Evolutionary conservation across 1,284 basidiomycete genomes (phyloP).

Genomic region (Pyrrhoderma lamaoense): DNA sequence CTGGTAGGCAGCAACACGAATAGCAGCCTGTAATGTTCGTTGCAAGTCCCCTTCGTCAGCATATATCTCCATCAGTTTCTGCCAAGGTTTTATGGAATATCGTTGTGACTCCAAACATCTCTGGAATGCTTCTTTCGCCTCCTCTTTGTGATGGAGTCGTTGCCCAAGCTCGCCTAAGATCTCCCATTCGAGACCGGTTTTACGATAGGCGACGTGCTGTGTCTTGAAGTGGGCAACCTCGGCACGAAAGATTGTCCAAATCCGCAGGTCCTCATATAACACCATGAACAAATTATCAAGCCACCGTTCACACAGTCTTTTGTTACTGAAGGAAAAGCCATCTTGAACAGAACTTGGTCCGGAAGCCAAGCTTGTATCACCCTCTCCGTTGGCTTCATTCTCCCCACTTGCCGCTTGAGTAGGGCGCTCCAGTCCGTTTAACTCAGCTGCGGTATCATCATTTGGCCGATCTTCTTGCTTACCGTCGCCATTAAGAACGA

Average conservation of each 20-base stretch:
- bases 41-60: constrained; percentile 91
- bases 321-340: constrained; percentile 90
- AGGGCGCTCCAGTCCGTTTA: constrained; percentile 48
- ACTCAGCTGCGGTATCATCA: constrained; percentile 23
- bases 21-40: constrained; percentile 84
- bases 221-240: constrained; percentile 99
- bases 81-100: constrained; percentile 90
- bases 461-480: constrained; percentile 21
- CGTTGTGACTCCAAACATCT: constrained; percentile 82
- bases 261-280: constrained; percentile 95
- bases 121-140: constrained; percentile 96
- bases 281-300: constrained; percentile 99
- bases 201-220: constrained; percentile 93
- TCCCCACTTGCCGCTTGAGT: constrained; percentile 49
- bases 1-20: constrained; percentile 90
- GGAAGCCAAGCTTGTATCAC: constrained; percentile 7
- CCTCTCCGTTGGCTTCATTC: constrained; percentile 34
- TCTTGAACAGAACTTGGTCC: constrained; percentile 37
- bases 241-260: constrained; percentile 98
- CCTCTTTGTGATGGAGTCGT: constrained; percentile 92
- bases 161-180: constrained; percentile 92
- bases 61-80: constrained; percentile 90
- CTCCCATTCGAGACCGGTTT: constrained; percentile 97
- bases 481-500: constrained; percentile 21
- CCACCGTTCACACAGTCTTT: constrained; percentile 96